These are phyloP conservation scores for Boletus huronensis DNA, from an alignment of 768 basidiomycete genomes.

Conservation along the genomic window DNA sequence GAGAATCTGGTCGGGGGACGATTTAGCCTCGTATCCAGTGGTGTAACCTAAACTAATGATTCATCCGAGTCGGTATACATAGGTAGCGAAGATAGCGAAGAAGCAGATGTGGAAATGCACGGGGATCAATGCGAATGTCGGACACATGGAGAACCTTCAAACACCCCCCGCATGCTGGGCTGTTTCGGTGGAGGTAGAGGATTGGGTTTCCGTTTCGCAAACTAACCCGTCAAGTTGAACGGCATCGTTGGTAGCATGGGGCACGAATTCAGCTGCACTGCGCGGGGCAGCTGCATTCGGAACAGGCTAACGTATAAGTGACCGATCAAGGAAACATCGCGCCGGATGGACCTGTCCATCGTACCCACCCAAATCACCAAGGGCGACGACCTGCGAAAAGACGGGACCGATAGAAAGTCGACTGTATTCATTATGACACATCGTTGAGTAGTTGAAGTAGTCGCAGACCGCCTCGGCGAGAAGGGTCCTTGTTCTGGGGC, in stretches of 20 bases:
- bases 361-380: constrained; percentile 45
- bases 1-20: constrained; percentile 45
- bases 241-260: constrained; percentile 38
- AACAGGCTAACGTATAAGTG: neutral
- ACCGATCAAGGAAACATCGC: neutral
- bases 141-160: constrained; percentile 49
- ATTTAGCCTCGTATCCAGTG: constrained; percentile 64
- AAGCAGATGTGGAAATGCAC: constrained; percentile 27
- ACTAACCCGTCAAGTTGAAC: constrained; percentile 46
- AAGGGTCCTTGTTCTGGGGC: constrained; percentile 41
- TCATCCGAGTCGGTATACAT: neutral
- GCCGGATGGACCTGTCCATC: constrained; percentile 39
- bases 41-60: constrained; percentile 47
- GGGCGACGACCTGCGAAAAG: constrained; percentile 46
- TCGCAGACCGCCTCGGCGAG: constrained; percentile 42
- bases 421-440: constrained; percentile 36
- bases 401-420: constrained; percentile 38
- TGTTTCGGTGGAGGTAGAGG: constrained; percentile 40
- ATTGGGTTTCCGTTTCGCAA: constrained; percentile 49
- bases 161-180: constrained; percentile 42
- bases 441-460: constrained; percentile 36
- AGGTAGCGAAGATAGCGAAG: no score
- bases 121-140: constrained; percentile 50
- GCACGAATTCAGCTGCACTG: constrained; percentile 35
- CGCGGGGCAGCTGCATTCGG: constrained; percentile 31